These are phyloP conservation scores for Pleurozium schreberi DNA, from an alignment of 225 moss, liverwort and hornwort genomes.

Conservation along the genomic window DNA sequence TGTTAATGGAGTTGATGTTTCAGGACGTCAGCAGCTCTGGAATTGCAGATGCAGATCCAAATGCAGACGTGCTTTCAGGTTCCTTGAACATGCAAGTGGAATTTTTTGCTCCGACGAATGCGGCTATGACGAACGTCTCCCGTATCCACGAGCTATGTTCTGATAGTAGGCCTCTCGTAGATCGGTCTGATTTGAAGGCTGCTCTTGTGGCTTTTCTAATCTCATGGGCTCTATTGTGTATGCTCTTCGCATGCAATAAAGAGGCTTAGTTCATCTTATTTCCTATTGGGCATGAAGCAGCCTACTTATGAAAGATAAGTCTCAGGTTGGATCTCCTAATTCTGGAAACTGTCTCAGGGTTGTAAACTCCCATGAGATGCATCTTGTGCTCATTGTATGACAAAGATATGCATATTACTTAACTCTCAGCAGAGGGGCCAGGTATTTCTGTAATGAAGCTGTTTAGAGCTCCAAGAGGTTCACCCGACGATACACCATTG, in stretches of 20 bases:
- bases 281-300: neutral
- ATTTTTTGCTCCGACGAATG: constrained; percentile 28
- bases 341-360: neutral
- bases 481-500: neutral
- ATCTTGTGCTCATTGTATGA: neutral
- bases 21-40: constrained; percentile 18
- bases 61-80: neutral
- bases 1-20: neutral
- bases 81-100: constrained; percentile 20
- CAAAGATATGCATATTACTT: constrained; percentile 1
- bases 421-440: constrained; percentile 34
- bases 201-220: constrained; percentile 19
- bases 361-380: neutral
- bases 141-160: constrained; percentile 56
- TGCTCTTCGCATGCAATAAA: constrained; percentile 26
- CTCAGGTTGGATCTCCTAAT: neutral
- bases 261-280: neutral
- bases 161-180: neutral
- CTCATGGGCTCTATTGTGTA: constrained; percentile 25
- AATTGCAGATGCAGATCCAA: neutral
- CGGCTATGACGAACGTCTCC: constrained; percentile 34
- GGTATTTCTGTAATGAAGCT: constrained; percentile 30
- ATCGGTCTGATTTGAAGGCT: constrained; percentile 22
- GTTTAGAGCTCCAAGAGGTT: constrained; percentile 46
- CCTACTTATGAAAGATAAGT: neutral